Conservation (phyloP, 176 grass and related monocot genomes). For the bread wheat (Triticum aestivum) region IWGSC_CS_RefSeq_v2.1 NC_057800.1:20408713-20409212, state of each 20-base stretch:
- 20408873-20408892: conserved; percentile 15
- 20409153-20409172: too few species aligned
- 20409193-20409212: too few species aligned
- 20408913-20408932: conserved; percentile 15
- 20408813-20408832: neutral
- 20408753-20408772: conserved; percentile 25
- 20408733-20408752: neutral
- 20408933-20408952: neutral
- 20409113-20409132: neutral
- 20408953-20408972: neutral
- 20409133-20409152: too few species aligned
- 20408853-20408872: neutral
- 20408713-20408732: neutral
- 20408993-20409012: conserved; percentile 24
- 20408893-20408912: neutral
- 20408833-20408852: conserved; percentile 2
- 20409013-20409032: neutral
- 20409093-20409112: neutral
- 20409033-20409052: neutral
- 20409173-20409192: too few species aligned
- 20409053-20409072: conserved; percentile 10
- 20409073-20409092: neutral
- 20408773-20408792: neutral
- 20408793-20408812: neutral
- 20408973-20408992: neutral